phyloP scores from a whole-genome alignment of 2,329 filamentous ascomycete species.

The Mycosphaerella sp. region DNA sequence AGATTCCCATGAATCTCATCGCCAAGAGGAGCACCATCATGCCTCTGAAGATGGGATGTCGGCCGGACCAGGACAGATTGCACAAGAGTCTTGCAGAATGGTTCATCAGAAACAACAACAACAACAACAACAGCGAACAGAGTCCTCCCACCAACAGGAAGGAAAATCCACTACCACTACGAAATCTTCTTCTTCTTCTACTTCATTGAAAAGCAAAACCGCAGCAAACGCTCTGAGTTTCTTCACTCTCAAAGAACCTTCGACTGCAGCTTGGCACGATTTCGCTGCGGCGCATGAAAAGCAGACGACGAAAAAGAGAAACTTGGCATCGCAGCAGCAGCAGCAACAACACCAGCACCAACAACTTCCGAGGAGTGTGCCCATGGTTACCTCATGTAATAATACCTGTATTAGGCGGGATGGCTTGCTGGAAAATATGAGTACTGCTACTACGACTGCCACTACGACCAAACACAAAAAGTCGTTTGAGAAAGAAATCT shows the following conservation, averaged over 20 bases:
- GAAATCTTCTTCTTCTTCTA: background rate
- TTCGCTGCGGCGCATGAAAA: conserved; percentile 35
- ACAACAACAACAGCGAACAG: background rate
- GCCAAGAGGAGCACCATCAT: background rate
- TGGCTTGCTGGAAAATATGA: conserved; percentile 39
- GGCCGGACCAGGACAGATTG: background rate
- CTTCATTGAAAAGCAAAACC: conserved; percentile 30
- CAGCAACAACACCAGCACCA: conserved; percentile 10
- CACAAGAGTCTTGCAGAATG: background rate
- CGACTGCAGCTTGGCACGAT: conserved; percentile 41
- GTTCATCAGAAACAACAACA: background rate
- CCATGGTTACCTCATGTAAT: no score
- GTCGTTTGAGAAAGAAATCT: background rate
- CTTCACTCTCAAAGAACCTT: conserved; percentile 46
- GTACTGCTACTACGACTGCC: no score
- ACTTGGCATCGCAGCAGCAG: conserved; percentile 32
- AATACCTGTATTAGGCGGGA: no score
- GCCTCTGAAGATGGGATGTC: conserved; percentile 1
- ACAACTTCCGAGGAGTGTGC: conserved; percentile 45
- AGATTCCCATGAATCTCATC: background rate
- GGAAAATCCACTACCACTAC: background rate
- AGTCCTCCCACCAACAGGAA: background rate
- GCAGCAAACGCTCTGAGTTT: conserved; percentile 40
- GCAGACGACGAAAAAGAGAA: background rate
- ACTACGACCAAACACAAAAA: no score